Percentiles rank a stretch among this genome's conserved stretches.
phyloP scores from a whole-genome alignment of 495 filamentous ascomycete species.

The Penicillium steckii region DNA sequence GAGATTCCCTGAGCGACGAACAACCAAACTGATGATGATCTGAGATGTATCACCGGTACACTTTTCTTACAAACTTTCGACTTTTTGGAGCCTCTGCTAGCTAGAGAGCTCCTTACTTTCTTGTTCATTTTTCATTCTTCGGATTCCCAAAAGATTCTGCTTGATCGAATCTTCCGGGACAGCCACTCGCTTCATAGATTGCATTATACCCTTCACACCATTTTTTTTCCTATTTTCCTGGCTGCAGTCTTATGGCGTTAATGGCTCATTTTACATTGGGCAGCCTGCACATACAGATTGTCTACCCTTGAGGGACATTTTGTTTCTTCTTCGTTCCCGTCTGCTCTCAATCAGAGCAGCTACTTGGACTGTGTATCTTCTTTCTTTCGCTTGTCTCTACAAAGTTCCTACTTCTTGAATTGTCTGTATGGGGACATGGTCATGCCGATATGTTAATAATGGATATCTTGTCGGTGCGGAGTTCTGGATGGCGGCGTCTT shows the following conservation, averaged over 20 bases:
- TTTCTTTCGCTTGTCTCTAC: slow-evolving; percentile 12
- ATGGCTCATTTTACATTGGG: slow-evolving; percentile 13
- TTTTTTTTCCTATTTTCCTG: slow-evolving; percentile 11
- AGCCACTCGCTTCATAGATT: slow-evolving; percentile 19
- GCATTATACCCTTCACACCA: slow-evolving; percentile 25
- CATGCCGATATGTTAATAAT: slow-evolving; percentile 20
- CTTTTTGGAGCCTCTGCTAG: neutral
- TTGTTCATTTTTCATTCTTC: slow-evolving; percentile 5
- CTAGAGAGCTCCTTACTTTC: neutral
- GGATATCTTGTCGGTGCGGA: slow-evolving; percentile 13
- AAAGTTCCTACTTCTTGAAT: too few species aligned
- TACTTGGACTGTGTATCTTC: neutral
- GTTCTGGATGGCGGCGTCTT: slow-evolving; percentile 7
- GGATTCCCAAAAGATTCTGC: neutral
- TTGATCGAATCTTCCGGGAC: neutral
- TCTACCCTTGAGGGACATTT: too few species aligned
- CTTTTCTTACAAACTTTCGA: neutral
- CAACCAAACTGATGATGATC: slow-evolving; percentile 88
- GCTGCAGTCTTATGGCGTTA: slow-evolving; percentile 17
- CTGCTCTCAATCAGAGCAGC: neutral
- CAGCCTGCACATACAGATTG: too few species aligned
- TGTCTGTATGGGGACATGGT: slow-evolving; percentile 1
- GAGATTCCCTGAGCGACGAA: slow-evolving; percentile 70
- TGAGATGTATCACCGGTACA: slow-evolving; percentile 31
- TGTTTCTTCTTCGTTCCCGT: neutral